Evolutionary conservation across 208 protist genomes (phyloP), one percentile per base, ranked within the genome.

Genomic region (Spongospora subterranea): DNA sequence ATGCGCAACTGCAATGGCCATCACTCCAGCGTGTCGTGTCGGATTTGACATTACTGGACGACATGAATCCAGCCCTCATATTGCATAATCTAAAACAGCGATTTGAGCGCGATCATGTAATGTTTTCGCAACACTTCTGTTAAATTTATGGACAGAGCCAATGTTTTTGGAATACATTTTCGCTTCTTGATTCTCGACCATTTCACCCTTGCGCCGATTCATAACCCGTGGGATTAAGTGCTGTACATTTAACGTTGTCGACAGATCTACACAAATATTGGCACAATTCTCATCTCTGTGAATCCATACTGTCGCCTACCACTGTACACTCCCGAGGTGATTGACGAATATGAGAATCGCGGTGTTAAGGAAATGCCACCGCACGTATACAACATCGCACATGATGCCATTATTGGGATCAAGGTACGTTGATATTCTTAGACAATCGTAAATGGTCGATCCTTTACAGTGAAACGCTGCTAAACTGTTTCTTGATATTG

Each of bases 251-350:
- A 35, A 35, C n/a, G 71, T 39, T 82, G 6, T 6, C n/a, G 17
- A n/a, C 35, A 82, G 43, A 91, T 92, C 24, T 94, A 94, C 64
- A 94, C 93, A 29, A 94, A 93, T 77, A 93, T 95, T 17, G 93
- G 93, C 32, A 94, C 91, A 24, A 95, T 95, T 65, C 91, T 95
- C 40, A 94, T 95, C 24, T 94, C 93, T 38, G 91, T 95, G 77
- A 95, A 95, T 46, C 93, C 93, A 20, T 95, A 94, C 88, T 91
- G 93, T 76, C 77, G 66, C 32, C 88, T 95, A 40, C 88, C 66
- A 24, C 46, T 95, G 20, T 95, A 95, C 94, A 94, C 93, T 0
- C 60, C 54, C 17, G 77, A 88, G 29, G 60, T 94, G 0, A 94
- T 95, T 17, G 88, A 94, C 38, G 13, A 91, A 35, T 95, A 95